Percentiles rank a stretch among this genome's conserved stretches.
Evolutionary conservation across 2,329 filamentous ascomycete genomes (phyloP).

Genomic region (Hypoxylon sp.): DNA sequence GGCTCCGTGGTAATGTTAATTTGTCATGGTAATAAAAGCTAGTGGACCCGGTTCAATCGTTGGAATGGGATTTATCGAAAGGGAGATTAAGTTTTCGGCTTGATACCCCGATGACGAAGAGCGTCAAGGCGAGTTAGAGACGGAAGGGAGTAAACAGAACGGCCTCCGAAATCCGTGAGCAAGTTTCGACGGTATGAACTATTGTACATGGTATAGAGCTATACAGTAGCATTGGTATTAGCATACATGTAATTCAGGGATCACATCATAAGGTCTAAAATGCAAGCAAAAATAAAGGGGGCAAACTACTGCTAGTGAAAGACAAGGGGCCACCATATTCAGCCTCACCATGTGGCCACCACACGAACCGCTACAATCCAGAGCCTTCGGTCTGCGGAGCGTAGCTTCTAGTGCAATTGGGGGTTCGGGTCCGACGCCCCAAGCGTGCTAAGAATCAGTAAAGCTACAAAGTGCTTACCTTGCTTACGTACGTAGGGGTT

Average conservation of each 20-base stretch:
- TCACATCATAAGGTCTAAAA: constrained; percentile 7
- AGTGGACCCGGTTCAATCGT: constrained; percentile 4
- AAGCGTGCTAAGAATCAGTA: constrained; percentile 1
- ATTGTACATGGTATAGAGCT: not conserved
- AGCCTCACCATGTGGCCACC: constrained; percentile 44
- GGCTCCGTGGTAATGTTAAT: constrained; percentile 13
- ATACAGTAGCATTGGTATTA: constrained; percentile 1
- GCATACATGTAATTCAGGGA: not conserved
- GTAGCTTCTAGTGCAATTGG: not conserved
- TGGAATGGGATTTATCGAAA: constrained; percentile 17
- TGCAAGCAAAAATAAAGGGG: constrained; percentile 13
- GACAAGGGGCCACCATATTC: constrained; percentile 23
- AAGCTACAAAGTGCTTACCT: constrained; percentile 10
- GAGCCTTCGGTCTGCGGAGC: constrained; percentile 10
- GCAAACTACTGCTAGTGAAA: constrained; percentile 19
- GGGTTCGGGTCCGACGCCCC: constrained; percentile 23
- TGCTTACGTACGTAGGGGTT: constrained; percentile 16
- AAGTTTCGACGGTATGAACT: not conserved
- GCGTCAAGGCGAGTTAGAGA: not conserved
- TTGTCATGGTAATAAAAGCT: constrained; percentile 4
- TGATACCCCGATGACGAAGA: not conserved
- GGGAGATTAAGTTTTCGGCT: constrained; percentile 5
- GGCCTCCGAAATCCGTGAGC: not conserved
- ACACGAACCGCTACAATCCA: constrained; percentile 15
- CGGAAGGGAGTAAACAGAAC: not conserved